Evolutionary conservation across 805 yeast species (phyloP), one percentile per base, ranked within the genome.

Genomic region (Lipomyces oligophaga): DNA sequence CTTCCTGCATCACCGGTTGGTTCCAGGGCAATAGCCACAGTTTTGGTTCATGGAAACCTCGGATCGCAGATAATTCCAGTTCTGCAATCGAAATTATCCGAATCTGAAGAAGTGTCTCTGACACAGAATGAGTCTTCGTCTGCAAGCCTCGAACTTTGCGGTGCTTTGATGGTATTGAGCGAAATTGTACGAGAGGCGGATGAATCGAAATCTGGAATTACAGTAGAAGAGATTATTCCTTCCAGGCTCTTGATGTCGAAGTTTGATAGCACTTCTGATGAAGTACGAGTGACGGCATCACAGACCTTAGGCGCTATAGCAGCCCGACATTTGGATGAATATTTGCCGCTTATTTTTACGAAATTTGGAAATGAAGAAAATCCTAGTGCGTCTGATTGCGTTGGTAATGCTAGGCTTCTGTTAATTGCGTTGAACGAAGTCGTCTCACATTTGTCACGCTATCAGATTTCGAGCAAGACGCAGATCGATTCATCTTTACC

Each of bases 251-350:
- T 79, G 54, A 61, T 63, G 54, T 48, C 45, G 16, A 58, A 66
- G 47, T 59, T 72, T 49, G 57, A 60, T 3, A 61, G 68, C 8
- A 74, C 72, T 30, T 46, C 43, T 6, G 58, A 52, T 19, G 62
- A 61, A 4, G 58, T 74, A 4, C 70, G 69, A 43, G 52, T 68
- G 5, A 75, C 76, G 19, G 72, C 83, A 1, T 75, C 83, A 1
- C 71, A 73, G 39, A 70, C 81, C 0, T 60, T 79, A 24, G 83
- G 85, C 1, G 70, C 73, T 10, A 60, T 77, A 20, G 67, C 75
- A 7, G 64, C 73, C 2, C 64, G 64, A 30, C 67, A 76, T 49
- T 57, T 71, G 5, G 57, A 61, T 1, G 60, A 52, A 3, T 70
- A 72, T 45, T 58, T 77, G n/a, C 67, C 72, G 0, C 34, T 47